Evolutionary conservation across 2,329 filamentous ascomycete species (phyloP).

Genomic region (Tolypocladium endophyticum): DNA sequence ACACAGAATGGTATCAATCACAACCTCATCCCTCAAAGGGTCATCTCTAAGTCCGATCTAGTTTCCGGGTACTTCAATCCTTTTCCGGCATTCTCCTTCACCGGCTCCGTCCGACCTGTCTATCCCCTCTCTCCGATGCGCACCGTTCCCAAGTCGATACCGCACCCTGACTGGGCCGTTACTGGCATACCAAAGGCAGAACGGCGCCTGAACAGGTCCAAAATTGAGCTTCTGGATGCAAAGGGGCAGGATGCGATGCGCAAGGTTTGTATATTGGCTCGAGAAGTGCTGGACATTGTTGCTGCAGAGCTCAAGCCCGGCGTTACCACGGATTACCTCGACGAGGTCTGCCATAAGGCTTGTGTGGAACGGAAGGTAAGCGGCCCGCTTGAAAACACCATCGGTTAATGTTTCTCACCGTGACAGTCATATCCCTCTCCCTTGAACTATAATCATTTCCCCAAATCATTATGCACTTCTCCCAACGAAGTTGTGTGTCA

Average conservation of each 20-base stretch:
- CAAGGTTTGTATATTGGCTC: conserved; percentile 75
- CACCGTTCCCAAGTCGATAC: conserved; percentile 68
- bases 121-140: conserved; percentile 70
- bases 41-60: conserved; percentile 78
- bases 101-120: conserved; percentile 72
- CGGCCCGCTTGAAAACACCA: background rate
- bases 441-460: conserved; percentile 91
- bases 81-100: conserved; percentile 77
- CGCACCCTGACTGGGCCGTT: conserved; percentile 75
- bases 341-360: conserved; percentile 89
- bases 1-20: conserved; percentile 64
- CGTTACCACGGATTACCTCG: conserved; percentile 89
- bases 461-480: conserved; percentile 95
- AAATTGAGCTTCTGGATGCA: conserved; percentile 72
- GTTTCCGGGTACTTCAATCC: conserved; percentile 85
- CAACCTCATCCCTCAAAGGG: conserved; percentile 64
- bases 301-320: conserved; percentile 78
- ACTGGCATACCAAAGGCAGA: conserved; percentile 63
- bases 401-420: background rate
- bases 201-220: conserved; percentile 56
- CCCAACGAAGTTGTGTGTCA: conserved; percentile 97
- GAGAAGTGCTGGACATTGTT: conserved; percentile 88
- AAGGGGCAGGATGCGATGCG: conserved; percentile 82
- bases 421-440: conserved; percentile 83
- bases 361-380: conserved; percentile 85